Percentiles rank a stretch among this genome's conserved stretches.
Evolutionary conservation across 106 monocot genomes (phyloP).

Genomic region (Dendrobium chrysotoxum): DNA sequence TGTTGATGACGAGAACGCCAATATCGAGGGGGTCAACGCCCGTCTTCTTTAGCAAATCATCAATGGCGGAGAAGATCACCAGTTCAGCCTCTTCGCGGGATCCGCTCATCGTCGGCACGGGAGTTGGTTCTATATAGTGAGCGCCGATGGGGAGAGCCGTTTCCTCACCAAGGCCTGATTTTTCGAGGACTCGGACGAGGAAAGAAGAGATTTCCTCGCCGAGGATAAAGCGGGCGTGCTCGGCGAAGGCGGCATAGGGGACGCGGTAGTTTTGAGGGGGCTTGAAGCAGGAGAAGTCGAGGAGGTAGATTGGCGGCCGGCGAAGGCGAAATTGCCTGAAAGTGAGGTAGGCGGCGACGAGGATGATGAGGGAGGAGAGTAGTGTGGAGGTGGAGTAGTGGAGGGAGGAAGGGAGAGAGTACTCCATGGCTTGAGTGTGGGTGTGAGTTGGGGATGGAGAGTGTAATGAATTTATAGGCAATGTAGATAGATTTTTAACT

Average conservation of each 20-base stretch:
- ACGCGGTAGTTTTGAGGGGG: constrained; percentile 4
- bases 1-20: constrained; percentile 9
- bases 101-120: not conserved
- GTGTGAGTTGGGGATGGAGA: too few species aligned
- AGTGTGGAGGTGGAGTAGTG: not conserved
- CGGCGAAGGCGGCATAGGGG: not conserved
- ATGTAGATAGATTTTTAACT: too few species aligned
- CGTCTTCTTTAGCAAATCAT: not conserved
- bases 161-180: constrained; percentile 17
- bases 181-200: not conserved
- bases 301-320: not conserved
- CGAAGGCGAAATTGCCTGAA: not conserved
- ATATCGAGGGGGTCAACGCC: constrained; percentile 1
- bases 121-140: not conserved
- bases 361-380: not conserved
- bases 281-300: constrained; percentile 6
- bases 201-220: not conserved
- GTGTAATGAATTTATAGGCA: too few species aligned
- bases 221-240: not conserved
- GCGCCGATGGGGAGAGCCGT: not conserved
- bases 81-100: constrained; percentile 11
- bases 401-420: too few species aligned
- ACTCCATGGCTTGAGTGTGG: too few species aligned
- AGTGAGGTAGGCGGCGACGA: not conserved
- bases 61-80: constrained; percentile 13